Evolutionary conservation across 176 grass and related monocot genomes (phyloP), one percentile per base, ranked within the genome.

Genomic region (Chrysopogon serrulatus): DNA sequence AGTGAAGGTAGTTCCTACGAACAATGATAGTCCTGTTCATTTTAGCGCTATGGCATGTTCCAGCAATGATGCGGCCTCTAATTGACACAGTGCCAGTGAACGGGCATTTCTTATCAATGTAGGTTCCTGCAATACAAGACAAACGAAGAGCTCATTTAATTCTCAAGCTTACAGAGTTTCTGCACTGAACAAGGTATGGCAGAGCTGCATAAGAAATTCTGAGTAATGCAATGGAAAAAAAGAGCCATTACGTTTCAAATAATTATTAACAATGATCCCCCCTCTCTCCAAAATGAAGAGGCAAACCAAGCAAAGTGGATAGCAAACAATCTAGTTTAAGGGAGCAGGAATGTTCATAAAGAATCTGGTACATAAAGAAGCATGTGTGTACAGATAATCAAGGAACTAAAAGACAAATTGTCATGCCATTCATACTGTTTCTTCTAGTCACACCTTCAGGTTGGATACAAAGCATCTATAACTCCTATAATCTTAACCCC

Each of bases 81-180:
- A 85, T 85, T 44, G 83, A 85, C 5, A 85, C 74, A 13, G 83
- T 85, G 51, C 74, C 83, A 19, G 74, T 85, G 83, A 85, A 85
- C 8, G 83, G 83, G 37, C 83, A 85, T 70, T 85, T 85, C 65
- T 85, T 85, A 77, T 85, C 83, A n/a, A 86, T 79, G 83, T 85
- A 85, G 63, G 83, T 85, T 33, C 72, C 81, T 85, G 73, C 44
- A 68, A 62, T 45, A 71, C 2, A 76, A 49, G n/a, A 9, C 19
- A 83, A 56, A 57, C 16, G 19, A 33, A 26, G 19, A 28, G 6
- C 8, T 1, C 8, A 43, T 30, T 3, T 24, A 30, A 6, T 3
- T 34, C 31, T 51, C 18, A 51, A 42, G 1, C 12, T 8, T 32
- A 47, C 31, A 64, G 4, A 40, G 8, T 64, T 73, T 86, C 23